Base-by-base conservation (phyloP, 257 asterid genomes). In the Craterostigma plantagineum region DNA sequence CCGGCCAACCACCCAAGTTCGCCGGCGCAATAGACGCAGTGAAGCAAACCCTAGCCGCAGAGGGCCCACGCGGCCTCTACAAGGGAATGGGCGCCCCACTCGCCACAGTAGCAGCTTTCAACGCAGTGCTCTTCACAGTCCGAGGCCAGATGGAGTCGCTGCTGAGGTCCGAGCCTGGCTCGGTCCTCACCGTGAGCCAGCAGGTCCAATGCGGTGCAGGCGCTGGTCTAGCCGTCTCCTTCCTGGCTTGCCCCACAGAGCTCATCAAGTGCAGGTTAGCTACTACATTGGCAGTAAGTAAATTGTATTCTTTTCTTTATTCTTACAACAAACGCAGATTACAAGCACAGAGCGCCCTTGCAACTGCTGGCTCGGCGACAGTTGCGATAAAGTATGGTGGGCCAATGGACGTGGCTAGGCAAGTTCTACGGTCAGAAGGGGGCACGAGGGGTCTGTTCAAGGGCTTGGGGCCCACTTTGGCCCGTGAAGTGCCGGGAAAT, bases 11-110 rank as follows among this genome's bases (percentile, higher is more conserved):
- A 14, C 95, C 81, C 3, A 87, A 72, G 51, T 87, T 38, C 47
- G 47, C 75, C 7, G 95, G 98, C 7, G 93, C 98, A 34, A 64
- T 82, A 10, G 95, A 87, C 70, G 95, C 95, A 11, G 81, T 87
- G 47, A 76, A 63, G 52, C 81, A 82, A 69, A 87, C 98, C 42
- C 0, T 87, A 46, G 81, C 95, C 27, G 84, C 92, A 15, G 98
- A 87, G 73, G 95, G 98, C 34, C 76, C 95, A 9, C 52, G 68
- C 56, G 98, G 98, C 18, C 59, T 86, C 66, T 87, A 73, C 69
- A 82, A 82, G 62, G 95, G 93, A 36, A 87, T 87, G 97, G 97
- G 95, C 7, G 97, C 97, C 16, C 83, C 70, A 46, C 77, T 77
- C 23, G 91, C 91, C 36, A 77, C 91, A 4, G 83, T 77, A 7